Evolutionary conservation across 2,329 filamentous ascomycete species (phyloP).

Genomic region (Pestalotiopsis fici): DNA sequence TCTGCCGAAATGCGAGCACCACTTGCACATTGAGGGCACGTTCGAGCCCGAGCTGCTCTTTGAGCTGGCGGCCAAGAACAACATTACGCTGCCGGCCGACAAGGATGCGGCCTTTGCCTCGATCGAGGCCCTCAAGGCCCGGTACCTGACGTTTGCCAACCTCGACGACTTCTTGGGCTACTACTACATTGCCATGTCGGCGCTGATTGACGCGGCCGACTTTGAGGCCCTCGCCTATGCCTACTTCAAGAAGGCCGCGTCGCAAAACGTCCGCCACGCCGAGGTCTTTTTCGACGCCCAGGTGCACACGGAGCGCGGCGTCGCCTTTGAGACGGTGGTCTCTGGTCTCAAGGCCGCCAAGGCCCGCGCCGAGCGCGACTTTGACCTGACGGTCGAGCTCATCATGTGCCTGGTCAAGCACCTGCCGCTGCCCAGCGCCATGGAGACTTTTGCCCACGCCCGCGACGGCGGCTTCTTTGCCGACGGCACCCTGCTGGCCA

Average conservation of each 20-base stretch:
- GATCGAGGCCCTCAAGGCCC: slow-evolving; percentile 55
- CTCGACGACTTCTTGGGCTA: slow-evolving; percentile 78
- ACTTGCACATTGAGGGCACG: slow-evolving; percentile 78
- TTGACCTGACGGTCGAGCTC: slow-evolving; percentile 66
- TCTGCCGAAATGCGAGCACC: slow-evolving; percentile 80
- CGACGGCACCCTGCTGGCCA: slow-evolving; percentile 57
- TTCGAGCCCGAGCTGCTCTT: slow-evolving; percentile 72
- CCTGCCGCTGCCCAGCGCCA: slow-evolving; percentile 60
- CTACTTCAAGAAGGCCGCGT: slow-evolving; percentile 67
- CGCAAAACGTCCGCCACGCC: slow-evolving; percentile 68
- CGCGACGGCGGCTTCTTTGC: slow-evolving; percentile 43
- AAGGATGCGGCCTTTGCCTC: slow-evolving; percentile 66
- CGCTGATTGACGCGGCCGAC: slow-evolving; percentile 65
- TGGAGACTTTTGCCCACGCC: slow-evolving; percentile 44
- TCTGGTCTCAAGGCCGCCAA: slow-evolving; percentile 63
- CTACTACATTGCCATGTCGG: slow-evolving; percentile 77
- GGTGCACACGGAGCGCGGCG: slow-evolving; percentile 65
- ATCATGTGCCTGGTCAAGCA: slow-evolving; percentile 76
- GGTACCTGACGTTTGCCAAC: slow-evolving; percentile 68
- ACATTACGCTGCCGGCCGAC: slow-evolving; percentile 57
- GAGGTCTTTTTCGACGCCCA: slow-evolving; percentile 85
- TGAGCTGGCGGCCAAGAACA: slow-evolving; percentile 66
- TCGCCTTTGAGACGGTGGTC: slow-evolving; percentile 65
- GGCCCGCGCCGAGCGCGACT: slow-evolving; percentile 57
- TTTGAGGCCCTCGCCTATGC: slow-evolving; percentile 73